These are phyloP conservation scores for Aspergillus leporis DNA, from an alignment of 495 filamentous ascomycete genomes.

Conservation along the genomic window DNA sequence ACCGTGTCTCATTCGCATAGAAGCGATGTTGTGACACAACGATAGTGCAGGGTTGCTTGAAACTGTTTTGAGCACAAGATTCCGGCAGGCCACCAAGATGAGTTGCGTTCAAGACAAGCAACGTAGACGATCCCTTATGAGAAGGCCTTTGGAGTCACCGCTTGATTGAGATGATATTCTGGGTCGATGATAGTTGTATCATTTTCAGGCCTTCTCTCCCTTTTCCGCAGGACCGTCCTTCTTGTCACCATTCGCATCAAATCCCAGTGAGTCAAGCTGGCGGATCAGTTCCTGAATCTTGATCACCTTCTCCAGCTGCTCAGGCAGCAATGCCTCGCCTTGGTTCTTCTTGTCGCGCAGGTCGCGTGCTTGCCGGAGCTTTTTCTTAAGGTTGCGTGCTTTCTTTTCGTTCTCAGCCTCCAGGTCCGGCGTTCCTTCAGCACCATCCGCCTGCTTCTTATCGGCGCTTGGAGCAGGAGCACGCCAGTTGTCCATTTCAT, in stretches of 20 bases:
- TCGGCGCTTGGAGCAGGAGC: constrained; percentile 17
- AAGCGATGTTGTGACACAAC: not conserved
- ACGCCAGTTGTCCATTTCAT: constrained; percentile 34
- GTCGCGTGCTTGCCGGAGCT: constrained; percentile 88
- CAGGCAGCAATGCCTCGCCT: constrained; percentile 78
- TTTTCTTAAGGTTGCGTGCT: constrained; percentile 91
- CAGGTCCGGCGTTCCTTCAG: constrained; percentile 49
- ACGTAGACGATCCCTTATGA: not conserved
- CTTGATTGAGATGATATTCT: not conserved
- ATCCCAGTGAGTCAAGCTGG: constrained; percentile 83
- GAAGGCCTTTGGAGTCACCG: not conserved
- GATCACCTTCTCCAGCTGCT: constrained; percentile 97
- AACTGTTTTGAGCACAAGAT: not conserved
- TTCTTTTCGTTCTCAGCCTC: constrained; percentile 90
- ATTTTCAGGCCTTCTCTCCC: constrained; percentile 11
- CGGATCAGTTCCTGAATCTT: constrained; percentile 92
- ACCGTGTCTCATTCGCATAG: not conserved
- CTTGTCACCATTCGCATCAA: constrained; percentile 66
- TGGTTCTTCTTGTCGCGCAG: constrained; percentile 87
- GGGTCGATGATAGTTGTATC: not conserved
- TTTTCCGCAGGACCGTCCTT: constrained; percentile 28
- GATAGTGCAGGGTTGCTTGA: not conserved
- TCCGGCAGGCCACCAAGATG: not conserved
- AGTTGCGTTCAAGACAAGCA: not conserved
- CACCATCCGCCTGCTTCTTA: constrained; percentile 30